These are phyloP conservation scores for Cyclotella distinguenda DNA, from an alignment of 108 stramenopile genomes.

Conservation along the genomic window DNA sequence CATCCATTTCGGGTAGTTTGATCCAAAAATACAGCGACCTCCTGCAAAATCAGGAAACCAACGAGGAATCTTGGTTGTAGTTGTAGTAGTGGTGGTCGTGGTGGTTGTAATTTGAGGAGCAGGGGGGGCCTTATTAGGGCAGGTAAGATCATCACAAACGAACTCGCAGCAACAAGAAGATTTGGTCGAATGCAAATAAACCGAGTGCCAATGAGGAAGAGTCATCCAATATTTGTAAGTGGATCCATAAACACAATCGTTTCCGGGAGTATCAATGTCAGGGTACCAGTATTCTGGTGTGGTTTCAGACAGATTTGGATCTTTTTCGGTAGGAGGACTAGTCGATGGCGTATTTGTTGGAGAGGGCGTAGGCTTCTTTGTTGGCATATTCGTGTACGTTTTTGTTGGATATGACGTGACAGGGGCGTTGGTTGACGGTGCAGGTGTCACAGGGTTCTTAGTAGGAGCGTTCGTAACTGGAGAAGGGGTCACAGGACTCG, in stretches of 20 bases:
- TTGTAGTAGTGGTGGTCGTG: neutral
- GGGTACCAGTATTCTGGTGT: conserved; percentile 1
- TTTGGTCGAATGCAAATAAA: neutral
- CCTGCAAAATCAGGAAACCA: neutral
- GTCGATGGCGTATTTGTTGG: neutral
- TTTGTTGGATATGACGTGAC: conserved; percentile 1
- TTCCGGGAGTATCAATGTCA: neutral
- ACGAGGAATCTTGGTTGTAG: neutral
- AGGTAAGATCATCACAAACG: neutral
- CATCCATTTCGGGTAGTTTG: neutral
- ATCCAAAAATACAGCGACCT: neutral
- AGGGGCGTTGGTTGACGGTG: neutral
- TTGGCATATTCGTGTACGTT: too few relatives aligned
- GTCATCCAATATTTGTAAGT: conserved; percentile 3
- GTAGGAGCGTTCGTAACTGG: neutral
- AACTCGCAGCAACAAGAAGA: neutral
- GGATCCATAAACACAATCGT: conserved; percentile 3
- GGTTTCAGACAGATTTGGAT: neutral
- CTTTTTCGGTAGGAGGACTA: neutral
- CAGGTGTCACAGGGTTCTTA: neutral
- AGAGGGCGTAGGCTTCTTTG: neutral
- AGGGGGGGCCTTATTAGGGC: neutral
- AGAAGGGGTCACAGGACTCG: neutral
- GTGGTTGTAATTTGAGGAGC: neutral
- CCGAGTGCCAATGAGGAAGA: neutral